Conservation (phyloP, 805 yeast species). For the Wickerhamiella alocasiicola region DNA sequence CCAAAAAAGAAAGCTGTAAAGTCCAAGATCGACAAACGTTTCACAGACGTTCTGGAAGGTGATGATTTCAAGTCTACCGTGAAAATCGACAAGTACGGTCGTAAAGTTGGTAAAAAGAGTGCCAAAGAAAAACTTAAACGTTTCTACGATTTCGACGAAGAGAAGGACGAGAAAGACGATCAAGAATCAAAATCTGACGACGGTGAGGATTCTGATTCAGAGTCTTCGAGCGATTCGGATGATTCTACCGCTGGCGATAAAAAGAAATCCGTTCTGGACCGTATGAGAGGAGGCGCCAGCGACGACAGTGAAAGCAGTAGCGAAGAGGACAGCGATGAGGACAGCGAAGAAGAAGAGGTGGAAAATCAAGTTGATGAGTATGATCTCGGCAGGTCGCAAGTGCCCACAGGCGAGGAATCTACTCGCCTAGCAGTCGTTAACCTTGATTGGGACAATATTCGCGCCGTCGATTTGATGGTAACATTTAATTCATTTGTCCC, state of each 20-base stretch:
- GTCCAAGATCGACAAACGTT: slow-evolving; percentile 76
- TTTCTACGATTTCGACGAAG: slow-evolving; percentile 44
- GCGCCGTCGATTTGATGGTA: slow-evolving; percentile 76
- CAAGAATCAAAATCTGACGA: slow-evolving; percentile 18
- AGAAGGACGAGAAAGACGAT: slow-evolving; percentile 18
- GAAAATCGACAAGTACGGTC: slow-evolving; percentile 71
- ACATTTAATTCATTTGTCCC: slow-evolving; percentile 81
- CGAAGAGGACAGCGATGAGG: slow-evolving; percentile 11
- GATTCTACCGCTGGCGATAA: neutral
- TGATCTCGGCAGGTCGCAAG: slow-evolving; percentile 32
- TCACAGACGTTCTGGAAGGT: slow-evolving; percentile 50
- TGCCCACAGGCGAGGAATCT: slow-evolving; percentile 84
- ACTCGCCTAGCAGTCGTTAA: slow-evolving; percentile 79
- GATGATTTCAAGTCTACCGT: slow-evolving; percentile 43
- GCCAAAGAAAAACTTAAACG: slow-evolving; percentile 45
- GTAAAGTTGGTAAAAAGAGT: slow-evolving; percentile 43
- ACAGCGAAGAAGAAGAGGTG: slow-evolving; percentile 13
- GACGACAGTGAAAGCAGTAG: slow-evolving; percentile 10
- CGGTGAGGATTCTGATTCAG: slow-evolving; percentile 12
- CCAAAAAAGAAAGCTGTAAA: slow-evolving; percentile 60
- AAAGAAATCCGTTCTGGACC: slow-evolving; percentile 14
- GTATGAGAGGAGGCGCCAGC: slow-evolving; percentile 21
- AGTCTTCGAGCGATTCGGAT: neutral
- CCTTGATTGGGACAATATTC: slow-evolving; percentile 94
- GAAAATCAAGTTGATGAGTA: slow-evolving; percentile 25